Evolutionary conservation across 768 basidiomycete genomes (phyloP), one percentile per base, ranked within the genome.

Genomic region (Pleurotus giganteus): DNA sequence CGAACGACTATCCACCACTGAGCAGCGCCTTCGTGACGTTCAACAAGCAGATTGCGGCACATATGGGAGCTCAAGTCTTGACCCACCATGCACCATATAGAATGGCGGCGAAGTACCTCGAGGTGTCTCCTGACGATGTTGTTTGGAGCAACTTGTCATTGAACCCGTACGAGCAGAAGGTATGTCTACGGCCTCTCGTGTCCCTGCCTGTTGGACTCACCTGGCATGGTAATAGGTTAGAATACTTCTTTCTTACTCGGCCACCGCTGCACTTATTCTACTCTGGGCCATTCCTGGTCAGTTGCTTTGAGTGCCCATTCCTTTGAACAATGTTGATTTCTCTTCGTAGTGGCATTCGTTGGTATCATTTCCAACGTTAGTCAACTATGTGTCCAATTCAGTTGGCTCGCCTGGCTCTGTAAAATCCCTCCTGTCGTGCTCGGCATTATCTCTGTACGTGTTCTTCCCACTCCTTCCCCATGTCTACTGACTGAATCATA

Each of bases 41-140:
- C 79, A 85, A 94, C 68, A 79, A 84, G 60, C 96, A 98, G 74
- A 90, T 97, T 58, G 89, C 91, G 2, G 94, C 95, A 15, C 94
- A 98, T 69, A 74, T 98, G 68, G 93, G 90, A 1, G 79, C 80
- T 31, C 86, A 94, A 69, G 74, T 76, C 3, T 71, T 95, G 37
- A 73, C 83, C 4, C 90, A 95, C 68, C 86, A 95, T 64, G 82
- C 85, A 49, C 92, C 92, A 23, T 91, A 91, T 61, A 74, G 82
- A 13, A 97, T 98, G 93, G 80, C 73, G 50, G 26, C 36, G 15
- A 83, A 84, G 47, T 89, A 85, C 64, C 79, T 87, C 36, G 95
- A 97, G 67, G 85, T 96, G 50, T 80, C 88, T 0, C 94, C 95
- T 0, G 77, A 80, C 26, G 94, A 97, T 69, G 88, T 99, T 43